phyloP scores from a whole-genome alignment of 208 protist species.

The Naegleria lovaniensis region DNA sequence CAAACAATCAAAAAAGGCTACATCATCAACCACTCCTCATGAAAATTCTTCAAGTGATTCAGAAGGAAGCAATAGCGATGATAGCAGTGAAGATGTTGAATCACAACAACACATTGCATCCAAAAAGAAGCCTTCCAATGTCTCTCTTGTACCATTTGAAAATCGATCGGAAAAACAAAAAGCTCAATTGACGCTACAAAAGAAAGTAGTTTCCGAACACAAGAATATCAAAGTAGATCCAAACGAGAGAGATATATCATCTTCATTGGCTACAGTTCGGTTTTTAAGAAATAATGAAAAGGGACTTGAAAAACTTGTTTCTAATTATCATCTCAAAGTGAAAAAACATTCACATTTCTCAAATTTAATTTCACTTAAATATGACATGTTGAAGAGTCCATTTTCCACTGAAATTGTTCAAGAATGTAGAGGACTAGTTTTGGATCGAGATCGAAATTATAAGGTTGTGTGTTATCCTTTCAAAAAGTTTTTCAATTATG shows the following conservation, averaged over 20 bases:
- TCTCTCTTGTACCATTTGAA: too few species aligned
- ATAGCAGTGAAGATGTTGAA: too few species aligned
- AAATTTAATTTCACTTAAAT: not conserved
- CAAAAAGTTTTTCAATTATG: slow-evolving; percentile 25
- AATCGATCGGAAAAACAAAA: too few species aligned
- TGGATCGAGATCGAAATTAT: not conserved
- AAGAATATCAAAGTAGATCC: not conserved
- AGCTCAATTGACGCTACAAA: too few species aligned
- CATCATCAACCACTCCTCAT: too few species aligned
- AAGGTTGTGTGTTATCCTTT: slow-evolving; percentile 16
- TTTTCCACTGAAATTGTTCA: not conserved
- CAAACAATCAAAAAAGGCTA: too few species aligned
- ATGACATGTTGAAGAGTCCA: not conserved
- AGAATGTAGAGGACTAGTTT: slow-evolving; percentile 25
- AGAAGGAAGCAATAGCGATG: too few species aligned
- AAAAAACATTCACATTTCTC: not conserved
- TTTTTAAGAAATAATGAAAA: not conserved
- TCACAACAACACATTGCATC: too few species aligned
- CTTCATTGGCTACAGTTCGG: not conserved
- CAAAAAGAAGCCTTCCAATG: too few species aligned
- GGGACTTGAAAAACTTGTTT: not conserved
- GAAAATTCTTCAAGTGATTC: too few species aligned
- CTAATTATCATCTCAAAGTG: not conserved
- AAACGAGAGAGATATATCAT: not conserved
- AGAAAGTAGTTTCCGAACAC: too few species aligned